phyloP scores from a whole-genome alignment of 306 rosid species.

The Argentina anserina region DNA sequence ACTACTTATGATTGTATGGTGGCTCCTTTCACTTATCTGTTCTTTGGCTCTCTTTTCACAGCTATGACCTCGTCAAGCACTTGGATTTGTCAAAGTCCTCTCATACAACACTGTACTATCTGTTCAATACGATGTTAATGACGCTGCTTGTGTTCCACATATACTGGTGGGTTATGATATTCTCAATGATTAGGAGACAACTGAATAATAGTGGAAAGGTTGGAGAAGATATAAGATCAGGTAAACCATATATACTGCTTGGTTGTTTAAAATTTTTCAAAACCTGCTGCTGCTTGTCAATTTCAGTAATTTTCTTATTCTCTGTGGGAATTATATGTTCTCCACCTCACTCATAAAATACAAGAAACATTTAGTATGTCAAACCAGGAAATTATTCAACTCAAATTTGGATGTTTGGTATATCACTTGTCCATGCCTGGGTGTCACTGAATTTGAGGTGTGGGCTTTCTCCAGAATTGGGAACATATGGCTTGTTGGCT shows the following conservation, averaged over 20 bases:
- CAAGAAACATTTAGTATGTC: slow-evolving; percentile 3
- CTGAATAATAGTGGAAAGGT: slow-evolving; percentile 87
- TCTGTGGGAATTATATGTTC: background rate
- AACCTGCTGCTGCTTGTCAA: background rate
- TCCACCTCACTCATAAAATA: background rate
- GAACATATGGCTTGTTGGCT: background rate
- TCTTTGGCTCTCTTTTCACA: slow-evolving; percentile 45
- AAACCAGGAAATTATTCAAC: background rate
- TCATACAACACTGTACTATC: slow-evolving; percentile 52
- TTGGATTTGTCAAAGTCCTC: slow-evolving; percentile 44
- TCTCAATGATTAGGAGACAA: slow-evolving; percentile 71
- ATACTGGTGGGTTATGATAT: slow-evolving; percentile 99
- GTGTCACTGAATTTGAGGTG: background rate
- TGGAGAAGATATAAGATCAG: slow-evolving; percentile 99
- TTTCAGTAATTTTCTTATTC: background rate
- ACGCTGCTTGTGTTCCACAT: slow-evolving; percentile 87
- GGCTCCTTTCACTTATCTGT: slow-evolving; percentile 23
- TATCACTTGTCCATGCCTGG: background rate
- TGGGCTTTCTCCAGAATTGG: background rate
- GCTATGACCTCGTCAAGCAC: slow-evolving; percentile 46
- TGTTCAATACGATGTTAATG: slow-evolving; percentile 74
- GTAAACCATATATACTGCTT: slow-evolving; percentile 39
- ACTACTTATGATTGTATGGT: slow-evolving; percentile 21
- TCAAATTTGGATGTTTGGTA: background rate
- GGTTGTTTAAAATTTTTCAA: slow-evolving; percentile 5